Percentiles rank a stretch among this genome's conserved stretches.
Evolutionary conservation across 2,329 filamentous ascomycete species (phyloP).

Genomic region (Sporothrix dimorphospora): DNA sequence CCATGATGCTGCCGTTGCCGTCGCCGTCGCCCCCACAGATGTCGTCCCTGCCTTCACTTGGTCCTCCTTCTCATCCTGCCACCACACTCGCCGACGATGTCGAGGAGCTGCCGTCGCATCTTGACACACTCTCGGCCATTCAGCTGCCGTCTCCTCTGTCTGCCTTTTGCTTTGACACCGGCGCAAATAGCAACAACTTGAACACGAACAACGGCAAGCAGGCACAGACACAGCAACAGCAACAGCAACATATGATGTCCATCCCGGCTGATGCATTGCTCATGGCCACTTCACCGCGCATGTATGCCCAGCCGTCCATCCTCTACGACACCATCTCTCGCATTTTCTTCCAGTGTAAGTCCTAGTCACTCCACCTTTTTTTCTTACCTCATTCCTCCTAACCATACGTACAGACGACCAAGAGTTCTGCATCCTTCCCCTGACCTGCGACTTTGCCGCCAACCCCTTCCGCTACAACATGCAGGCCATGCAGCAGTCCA

Average conservation of each 20-base stretch:
- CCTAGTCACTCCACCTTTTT: too few species aligned
- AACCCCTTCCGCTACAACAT: slow-evolving; percentile 42
- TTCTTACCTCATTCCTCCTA: too few species aligned
- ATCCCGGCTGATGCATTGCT: slow-evolving; percentile 1
- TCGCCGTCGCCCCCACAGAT: not conserved
- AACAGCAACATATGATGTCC: not conserved
- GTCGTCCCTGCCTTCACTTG: not conserved
- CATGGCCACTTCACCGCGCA: slow-evolving; percentile 12
- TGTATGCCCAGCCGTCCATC: slow-evolving; percentile 23
- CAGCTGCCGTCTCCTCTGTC: not conserved
- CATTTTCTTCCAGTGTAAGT: slow-evolving; percentile 29
- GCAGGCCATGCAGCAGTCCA: slow-evolving; percentile 35
- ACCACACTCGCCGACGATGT: not conserved
- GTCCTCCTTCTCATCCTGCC: not conserved
- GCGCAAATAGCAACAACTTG: not conserved
- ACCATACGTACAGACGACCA: slow-evolving; percentile 39
- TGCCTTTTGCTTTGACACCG: not conserved
- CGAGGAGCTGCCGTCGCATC: slow-evolving; percentile 9
- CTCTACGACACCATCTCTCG: slow-evolving; percentile 28
- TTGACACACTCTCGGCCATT: not conserved
- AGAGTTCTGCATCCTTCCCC: slow-evolving; percentile 42
- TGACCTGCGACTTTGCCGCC: slow-evolving; percentile 40
- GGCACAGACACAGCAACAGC: not conserved
- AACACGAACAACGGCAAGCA: not conserved
- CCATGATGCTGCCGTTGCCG: not conserved